These are phyloP conservation scores for Diplodia intermedia DNA, from an alignment of 2,329 filamentous ascomycete species.

Conservation along the genomic window DNA sequence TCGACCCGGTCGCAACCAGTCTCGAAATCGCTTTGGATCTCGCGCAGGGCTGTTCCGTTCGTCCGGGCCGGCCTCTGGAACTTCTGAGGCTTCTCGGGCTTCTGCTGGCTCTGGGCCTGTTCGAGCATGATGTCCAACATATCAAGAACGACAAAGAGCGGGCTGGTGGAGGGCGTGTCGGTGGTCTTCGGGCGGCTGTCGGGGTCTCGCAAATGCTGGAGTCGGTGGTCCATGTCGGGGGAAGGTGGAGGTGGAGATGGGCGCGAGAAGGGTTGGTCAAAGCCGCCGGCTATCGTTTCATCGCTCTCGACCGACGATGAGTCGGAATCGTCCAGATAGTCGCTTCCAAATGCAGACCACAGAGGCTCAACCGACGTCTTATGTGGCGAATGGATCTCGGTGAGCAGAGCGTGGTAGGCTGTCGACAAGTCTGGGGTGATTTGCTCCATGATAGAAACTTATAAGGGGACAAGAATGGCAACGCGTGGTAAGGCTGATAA, in stretches of 20 bases:
- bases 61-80: background rate
- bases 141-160: slow-evolving; percentile 26
- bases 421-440: slow-evolving; percentile 26
- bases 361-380: slow-evolving; percentile 8
- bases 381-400: slow-evolving; percentile 22
- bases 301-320: slow-evolving; percentile 7
- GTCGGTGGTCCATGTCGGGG: slow-evolving; percentile 13
- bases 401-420: slow-evolving; percentile 29
- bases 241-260: slow-evolving; percentile 24
- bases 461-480: slow-evolving; percentile 2
- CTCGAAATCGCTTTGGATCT: slow-evolving; percentile 13
- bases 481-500: slow-evolving; percentile 8
- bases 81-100: too few relatives aligned
- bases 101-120: background rate
- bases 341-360: slow-evolving; percentile 14
- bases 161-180: slow-evolving; percentile 24
- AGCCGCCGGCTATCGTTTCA: slow-evolving; percentile 18
- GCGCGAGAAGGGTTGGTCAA: slow-evolving; percentile 6
- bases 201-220: background rate
- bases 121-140: slow-evolving; percentile 31
- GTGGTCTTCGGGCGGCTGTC: slow-evolving; percentile 5
- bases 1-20: slow-evolving; percentile 5
- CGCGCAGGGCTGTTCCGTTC: background rate
- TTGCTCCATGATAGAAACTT: slow-evolving; percentile 19
- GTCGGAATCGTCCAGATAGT: slow-evolving; percentile 20